phyloP scores from a whole-genome alignment of 306 rosid species.

The Abrus pulchellus region DNA sequence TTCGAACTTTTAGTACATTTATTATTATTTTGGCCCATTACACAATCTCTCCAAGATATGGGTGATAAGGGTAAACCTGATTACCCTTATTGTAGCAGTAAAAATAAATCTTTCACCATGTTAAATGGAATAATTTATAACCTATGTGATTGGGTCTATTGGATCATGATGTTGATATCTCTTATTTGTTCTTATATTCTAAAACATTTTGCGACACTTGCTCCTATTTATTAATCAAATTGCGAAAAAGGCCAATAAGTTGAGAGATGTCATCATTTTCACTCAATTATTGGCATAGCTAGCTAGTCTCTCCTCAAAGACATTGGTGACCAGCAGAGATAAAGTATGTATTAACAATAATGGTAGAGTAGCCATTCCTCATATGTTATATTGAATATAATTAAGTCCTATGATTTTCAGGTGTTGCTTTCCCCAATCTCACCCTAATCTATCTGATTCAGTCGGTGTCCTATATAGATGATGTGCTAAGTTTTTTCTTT shows the following conservation, averaged over 20 bases:
- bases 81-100: conserved; percentile 37
- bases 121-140: conserved; percentile 42
- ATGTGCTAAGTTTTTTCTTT: no score
- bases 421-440: conserved; percentile 1
- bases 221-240: conserved; percentile 29
- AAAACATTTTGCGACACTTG: conserved; percentile 25
- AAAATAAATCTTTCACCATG: conserved; percentile 44
- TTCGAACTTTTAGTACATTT: conserved; percentile 45
- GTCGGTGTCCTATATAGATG: neutral
- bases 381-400: conserved; percentile 11
- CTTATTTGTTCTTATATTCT: conserved; percentile 33
- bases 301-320: conserved; percentile 22
- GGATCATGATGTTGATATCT: conserved; percentile 50
- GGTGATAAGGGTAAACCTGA: conserved; percentile 41
- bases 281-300: conserved; percentile 47
- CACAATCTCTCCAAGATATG: conserved; percentile 47
- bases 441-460: neutral
- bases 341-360: conserved; percentile 10
- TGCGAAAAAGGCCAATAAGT: conserved; percentile 22
- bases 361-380: conserved; percentile 12
- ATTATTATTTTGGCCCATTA: conserved; percentile 44
- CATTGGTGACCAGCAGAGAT: neutral
- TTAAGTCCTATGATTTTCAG: conserved; percentile 3
- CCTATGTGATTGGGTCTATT: conserved; percentile 39
- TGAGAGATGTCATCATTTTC: conserved; percentile 39